Base-by-base conservation (phyloP, 352 stramenopile species). In the Globisporangium barbulae region DNA sequence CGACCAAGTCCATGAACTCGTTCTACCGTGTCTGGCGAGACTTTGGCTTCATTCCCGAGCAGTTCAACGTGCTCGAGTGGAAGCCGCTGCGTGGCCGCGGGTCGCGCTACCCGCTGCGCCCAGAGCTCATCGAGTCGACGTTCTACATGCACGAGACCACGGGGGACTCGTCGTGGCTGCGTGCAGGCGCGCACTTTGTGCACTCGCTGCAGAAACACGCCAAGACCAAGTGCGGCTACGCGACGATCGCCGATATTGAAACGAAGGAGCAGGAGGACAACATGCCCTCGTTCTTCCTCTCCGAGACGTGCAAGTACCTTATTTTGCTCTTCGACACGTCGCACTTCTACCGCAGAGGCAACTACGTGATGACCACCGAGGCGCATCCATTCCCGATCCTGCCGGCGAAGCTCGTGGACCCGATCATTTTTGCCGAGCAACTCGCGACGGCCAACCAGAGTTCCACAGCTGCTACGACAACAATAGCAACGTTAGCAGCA, bases 231-330 rank as follows among this genome's bases (percentile, higher is more conserved):
- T 99, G 97, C 66, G 97, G 97, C 8, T 99, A 97, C 72, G 94
- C 94, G 41, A 95, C 84, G 22, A 88, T 96, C 48, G 71, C 69
- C 9, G 81, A 98, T 68, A 79, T 98, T 15, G 79, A 96, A 61
- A 89, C 81, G 9, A 82, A 93, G 72, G 62, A 83, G 79, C 84
- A 98, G 50, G 81, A 97, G 19, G 91, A 99, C 66, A 89, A 97
- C 67, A 99, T 99, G 98, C 97, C 97, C 49, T 98, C 90, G 6
- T 99, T 98, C 69, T 99, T 99, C 69, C 81, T 99, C 0, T 98
- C 92, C 12, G 98, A 99, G 78, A 99, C 98, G 13, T 90, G 98
- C 72, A 99, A 99, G 74, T 99, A 99, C 74, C 79, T 99, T 3
- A 99, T 98, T 75, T 66, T 99, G 53, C 91, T 99, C 5, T 99